Percentiles rank a stretch among this genome's conserved stretches.
Conservation (phyloP, 306 rosid genomes). For the Mimosa bimucronata region DNA sequence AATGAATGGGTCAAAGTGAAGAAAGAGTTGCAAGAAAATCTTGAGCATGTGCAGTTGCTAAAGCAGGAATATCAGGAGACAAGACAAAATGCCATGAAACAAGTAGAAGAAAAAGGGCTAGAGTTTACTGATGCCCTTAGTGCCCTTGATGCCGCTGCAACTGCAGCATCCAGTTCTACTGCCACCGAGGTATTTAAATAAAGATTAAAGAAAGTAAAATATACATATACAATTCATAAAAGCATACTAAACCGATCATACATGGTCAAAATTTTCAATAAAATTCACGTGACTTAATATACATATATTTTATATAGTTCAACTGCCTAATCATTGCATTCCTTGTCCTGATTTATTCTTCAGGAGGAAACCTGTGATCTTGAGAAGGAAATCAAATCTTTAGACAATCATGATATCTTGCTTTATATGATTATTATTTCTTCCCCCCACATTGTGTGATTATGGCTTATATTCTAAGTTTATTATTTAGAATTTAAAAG, state of each 20-base stretch:
- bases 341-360: not conserved
- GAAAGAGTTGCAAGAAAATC: not conserved
- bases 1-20: constrained; percentile 6
- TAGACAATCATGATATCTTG: not conserved
- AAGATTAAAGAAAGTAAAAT: not conserved
- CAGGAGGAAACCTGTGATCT: not conserved
- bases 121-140: not conserved
- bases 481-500: not conserved
- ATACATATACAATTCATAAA: not conserved
- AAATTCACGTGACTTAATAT: not conserved
- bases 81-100: not conserved
- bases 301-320: not conserved
- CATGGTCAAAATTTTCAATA: not conserved
- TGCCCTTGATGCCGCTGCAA: not conserved
- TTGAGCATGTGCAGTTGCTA: not conserved
- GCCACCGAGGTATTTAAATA: not conserved
- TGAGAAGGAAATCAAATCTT: not conserved
- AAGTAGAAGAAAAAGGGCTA: not conserved
- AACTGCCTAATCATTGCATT: not conserved
- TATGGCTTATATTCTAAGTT: not conserved
- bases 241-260: not conserved
- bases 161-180: not conserved
- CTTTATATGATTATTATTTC: not conserved
- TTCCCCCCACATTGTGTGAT: not conserved
- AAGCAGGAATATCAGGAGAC: not conserved